Conservation (phyloP, 2,329 filamentous ascomycete species). For the Pseudocercospora vitis region DNA sequence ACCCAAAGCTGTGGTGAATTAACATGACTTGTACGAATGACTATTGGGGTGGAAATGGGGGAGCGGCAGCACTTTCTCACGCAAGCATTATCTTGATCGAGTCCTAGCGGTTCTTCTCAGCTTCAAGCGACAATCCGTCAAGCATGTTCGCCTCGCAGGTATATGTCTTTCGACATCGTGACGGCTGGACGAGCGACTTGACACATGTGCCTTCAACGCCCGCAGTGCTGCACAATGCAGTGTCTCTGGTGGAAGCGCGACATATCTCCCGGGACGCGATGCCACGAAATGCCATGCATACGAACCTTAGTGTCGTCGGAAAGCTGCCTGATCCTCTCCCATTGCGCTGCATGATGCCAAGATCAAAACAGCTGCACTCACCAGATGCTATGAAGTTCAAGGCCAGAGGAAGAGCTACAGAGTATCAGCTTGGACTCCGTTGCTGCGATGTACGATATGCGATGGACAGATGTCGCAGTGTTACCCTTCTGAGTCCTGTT, state of each 20-base stretch:
- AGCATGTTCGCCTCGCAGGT: background rate
- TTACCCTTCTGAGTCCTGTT: slow-evolving; percentile 84
- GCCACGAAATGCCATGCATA: slow-evolving; percentile 25
- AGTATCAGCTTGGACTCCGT: slow-evolving; percentile 38
- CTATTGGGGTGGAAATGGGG: too few relatives aligned
- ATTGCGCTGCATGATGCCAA: slow-evolving; percentile 16
- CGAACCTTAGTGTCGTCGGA: slow-evolving; percentile 20
- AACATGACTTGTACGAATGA: too few relatives aligned
- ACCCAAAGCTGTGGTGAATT: slow-evolving; percentile 75
- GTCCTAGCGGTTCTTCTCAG: slow-evolving; percentile 95
- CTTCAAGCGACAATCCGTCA: slow-evolving; percentile 53
- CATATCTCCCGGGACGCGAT: slow-evolving; percentile 13
- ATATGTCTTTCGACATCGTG: too few relatives aligned
- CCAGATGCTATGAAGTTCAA: slow-evolving; percentile 89
- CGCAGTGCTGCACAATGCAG: slow-evolving; percentile 66
- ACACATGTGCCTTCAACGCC: slow-evolving; percentile 62
- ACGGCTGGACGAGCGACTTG: background rate
- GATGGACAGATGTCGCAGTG: slow-evolving; percentile 31
- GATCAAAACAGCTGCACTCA: slow-evolving; percentile 59
- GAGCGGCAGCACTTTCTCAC: slow-evolving; percentile 96
- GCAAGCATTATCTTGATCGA: slow-evolving; percentile 99
- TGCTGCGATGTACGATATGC: background rate
- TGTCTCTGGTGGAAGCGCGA: background rate
- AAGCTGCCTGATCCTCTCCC: slow-evolving; percentile 10
- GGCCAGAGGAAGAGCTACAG: slow-evolving; percentile 71